phyloP scores from a whole-genome alignment of 78 protist species.

The Dictyostelium capitatum region DNA sequence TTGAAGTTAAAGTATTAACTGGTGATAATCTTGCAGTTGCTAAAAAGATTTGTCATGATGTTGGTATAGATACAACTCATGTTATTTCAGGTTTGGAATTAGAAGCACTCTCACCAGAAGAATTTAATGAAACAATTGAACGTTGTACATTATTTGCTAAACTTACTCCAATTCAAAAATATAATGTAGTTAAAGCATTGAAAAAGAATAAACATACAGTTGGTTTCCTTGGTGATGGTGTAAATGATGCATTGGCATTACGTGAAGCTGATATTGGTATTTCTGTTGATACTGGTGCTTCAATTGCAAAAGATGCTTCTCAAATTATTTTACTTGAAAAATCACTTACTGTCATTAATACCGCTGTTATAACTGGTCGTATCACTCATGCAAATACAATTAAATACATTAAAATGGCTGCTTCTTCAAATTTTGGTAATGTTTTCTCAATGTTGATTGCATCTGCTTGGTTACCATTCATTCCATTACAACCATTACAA shows the following conservation, averaged over 20 bases:
- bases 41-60: conserved; percentile 79
- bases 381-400: conserved; percentile 78
- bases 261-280: conserved; percentile 85
- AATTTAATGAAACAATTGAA: conserved; percentile 42
- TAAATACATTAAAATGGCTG: conserved; percentile 82
- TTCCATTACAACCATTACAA: conserved; percentile 75
- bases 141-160: conserved; percentile 71
- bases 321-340: conserved; percentile 77
- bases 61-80: conserved; percentile 58
- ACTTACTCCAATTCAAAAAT: conserved; percentile 77
- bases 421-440: conserved; percentile 79
- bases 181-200: conserved; percentile 79
- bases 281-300: conserved; percentile 78
- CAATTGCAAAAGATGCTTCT: conserved; percentile 83
- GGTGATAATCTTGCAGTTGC: conserved; percentile 84
- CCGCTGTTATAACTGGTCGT: conserved; percentile 76
- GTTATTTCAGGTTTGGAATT: conserved; percentile 73
- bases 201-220: conserved; percentile 68
- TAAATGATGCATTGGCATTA: conserved; percentile 80
- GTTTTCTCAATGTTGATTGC: conserved; percentile 78
- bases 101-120: conserved; percentile 45
- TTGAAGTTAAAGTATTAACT: conserved; percentile 81
- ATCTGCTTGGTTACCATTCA: conserved; percentile 80
- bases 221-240: conserved; percentile 85
- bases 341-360: conserved; percentile 65